A percentile compares a stretch with the other conserved stretches of the same genome.
These are phyloP conservation scores for Sphagnum magellanicum DNA, from an alignment of 228 moss, liverwort and hornwort species.

Conservation along the genomic window DNA sequence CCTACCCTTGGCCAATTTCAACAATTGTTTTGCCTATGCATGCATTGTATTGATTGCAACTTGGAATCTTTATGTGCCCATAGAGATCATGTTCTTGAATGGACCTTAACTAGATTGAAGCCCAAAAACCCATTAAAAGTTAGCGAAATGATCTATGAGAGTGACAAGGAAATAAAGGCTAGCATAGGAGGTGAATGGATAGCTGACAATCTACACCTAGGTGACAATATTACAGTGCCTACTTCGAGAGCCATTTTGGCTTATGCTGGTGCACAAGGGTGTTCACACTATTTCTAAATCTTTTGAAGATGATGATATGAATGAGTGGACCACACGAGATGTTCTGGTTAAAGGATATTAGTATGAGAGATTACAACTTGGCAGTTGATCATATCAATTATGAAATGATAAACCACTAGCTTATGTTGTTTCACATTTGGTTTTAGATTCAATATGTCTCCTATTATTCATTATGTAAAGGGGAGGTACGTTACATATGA, in stretches of 20 bases:
- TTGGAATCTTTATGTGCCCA: not conserved
- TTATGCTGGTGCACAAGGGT: not conserved
- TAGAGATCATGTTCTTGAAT: not conserved
- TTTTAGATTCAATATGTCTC: no score
- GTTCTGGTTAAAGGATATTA: not conserved
- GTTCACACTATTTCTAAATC: not conserved
- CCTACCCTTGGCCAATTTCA: not conserved
- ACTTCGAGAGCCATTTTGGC: constrained; percentile 1
- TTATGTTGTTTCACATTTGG: no score
- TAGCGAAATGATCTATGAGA: not conserved
- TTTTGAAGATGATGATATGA: not conserved
- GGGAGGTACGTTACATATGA: no score
- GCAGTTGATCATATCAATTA: no score
- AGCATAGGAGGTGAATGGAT: not conserved
- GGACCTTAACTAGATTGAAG: not conserved
- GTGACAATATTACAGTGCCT: constrained; percentile 8
- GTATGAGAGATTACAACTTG: not conserved
- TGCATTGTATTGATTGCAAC: not conserved
- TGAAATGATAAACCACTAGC: no score
- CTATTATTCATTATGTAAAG: no score
- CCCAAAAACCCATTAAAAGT: not conserved
- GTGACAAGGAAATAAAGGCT: not conserved
- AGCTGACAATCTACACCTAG: not conserved
- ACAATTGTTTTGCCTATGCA: constrained; percentile 4
- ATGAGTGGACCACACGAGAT: not conserved